Conservation (phyloP, 495 filamentous ascomycete species). For the Lepraria neglecta region DNA sequence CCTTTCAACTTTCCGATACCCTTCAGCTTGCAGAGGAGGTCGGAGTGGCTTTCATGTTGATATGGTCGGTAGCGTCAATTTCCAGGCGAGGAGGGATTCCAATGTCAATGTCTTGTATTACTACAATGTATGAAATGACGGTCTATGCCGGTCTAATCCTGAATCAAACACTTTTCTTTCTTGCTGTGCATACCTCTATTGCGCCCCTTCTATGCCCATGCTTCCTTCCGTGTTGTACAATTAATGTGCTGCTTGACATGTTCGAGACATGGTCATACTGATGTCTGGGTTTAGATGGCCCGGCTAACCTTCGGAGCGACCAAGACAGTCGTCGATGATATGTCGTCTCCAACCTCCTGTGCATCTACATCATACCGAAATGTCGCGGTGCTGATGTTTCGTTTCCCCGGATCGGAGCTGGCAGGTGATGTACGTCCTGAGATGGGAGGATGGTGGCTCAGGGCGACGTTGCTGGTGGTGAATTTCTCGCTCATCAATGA, state of each 20-base stretch:
- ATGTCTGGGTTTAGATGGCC: not conserved
- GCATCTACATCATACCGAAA: not conserved
- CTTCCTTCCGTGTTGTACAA: not conserved
- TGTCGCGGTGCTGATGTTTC: constrained; percentile 4
- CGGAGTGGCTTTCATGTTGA: not conserved
- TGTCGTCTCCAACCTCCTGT: not conserved
- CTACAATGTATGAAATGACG: not conserved
- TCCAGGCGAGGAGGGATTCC: not conserved
- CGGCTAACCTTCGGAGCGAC: not conserved
- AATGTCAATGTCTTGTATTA: not conserved
- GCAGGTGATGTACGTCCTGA: not conserved
- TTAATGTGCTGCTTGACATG: not conserved
- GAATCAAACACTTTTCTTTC: not conserved
- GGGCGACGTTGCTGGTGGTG: not conserved
- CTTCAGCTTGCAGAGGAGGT: not conserved
- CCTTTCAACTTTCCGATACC: not conserved
- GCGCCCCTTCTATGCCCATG: not conserved
- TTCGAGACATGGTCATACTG: not conserved
- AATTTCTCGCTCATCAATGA: not conserved
- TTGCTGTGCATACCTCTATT: too few relatives aligned
- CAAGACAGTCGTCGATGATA: not conserved
- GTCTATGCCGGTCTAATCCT: not conserved
- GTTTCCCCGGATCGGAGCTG: not conserved
- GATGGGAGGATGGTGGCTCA: not conserved
- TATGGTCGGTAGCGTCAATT: not conserved